Evolutionary conservation across 768 basidiomycete species (phyloP), one percentile per base, ranked within the genome.

Genomic region (Xerocomus brunneocitrinus): DNA sequence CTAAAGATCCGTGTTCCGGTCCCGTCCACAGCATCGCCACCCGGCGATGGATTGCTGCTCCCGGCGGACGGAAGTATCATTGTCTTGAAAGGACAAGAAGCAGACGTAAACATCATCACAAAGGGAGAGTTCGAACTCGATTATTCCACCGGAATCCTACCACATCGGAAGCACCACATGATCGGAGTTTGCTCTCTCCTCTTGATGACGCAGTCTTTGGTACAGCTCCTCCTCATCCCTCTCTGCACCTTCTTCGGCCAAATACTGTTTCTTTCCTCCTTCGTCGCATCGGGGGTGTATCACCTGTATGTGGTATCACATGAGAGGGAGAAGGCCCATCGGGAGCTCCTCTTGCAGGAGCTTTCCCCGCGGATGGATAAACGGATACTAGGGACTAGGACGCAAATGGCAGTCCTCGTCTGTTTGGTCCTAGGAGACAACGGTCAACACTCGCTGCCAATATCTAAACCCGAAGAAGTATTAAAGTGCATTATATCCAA

Each of bases 51-150:
- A 1, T 12, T 70, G 40, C 52, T 72, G 53, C n/a, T 53, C 6
- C 56, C 41, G 5, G 38, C 12, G 1, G 62, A 63, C 28, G 63
- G 57, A 35, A 57, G 53, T 22, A 43, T 63, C 3, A 53, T 72
- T 25, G 40, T 71, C 27, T 38, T 71, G 54, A 61, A 60, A 48
- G 72, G 69, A 35, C 22, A 50, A 5, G 71, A 71, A 52, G 55
- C 51, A 1, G 59, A 57, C 13, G 64, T 72, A 35, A 67, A 64
- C 39, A 39, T 59, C 6, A 32, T 73, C 43, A 71, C 66, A 1
- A 68, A 63, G 47, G 71, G 71, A n/a, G 59, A 47, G 30, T 71
- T 72, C 49, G 52, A 56, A 35, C 67, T 73, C 31, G 63, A 64
- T 40, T 67, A 56, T 30, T 49, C 65, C 2, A 4, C 3, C 0